These are phyloP conservation scores for Betula pendula DNA, from an alignment of 306 rosid genomes.

Conservation along the genomic window DNA sequence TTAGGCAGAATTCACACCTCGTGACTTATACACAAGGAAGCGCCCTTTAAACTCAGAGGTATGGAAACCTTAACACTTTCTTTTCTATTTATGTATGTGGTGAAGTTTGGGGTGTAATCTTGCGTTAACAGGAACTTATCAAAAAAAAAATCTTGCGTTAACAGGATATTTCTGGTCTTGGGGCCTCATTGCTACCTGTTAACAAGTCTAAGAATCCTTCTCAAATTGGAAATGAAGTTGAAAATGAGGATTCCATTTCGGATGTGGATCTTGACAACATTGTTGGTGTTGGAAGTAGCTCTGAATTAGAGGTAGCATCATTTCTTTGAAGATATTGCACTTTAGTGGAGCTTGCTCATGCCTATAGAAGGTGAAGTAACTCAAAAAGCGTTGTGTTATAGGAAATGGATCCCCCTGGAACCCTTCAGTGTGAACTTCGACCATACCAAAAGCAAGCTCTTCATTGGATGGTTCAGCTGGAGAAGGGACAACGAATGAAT, in stretches of 20 bases:
- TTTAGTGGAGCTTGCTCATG: constrained; percentile 19
- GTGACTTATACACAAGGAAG: constrained; percentile 72
- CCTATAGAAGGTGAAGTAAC: constrained; percentile 27
- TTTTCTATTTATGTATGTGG: constrained; percentile 12
- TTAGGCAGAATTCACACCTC: constrained; percentile 87
- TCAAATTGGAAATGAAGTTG: constrained; percentile 52
- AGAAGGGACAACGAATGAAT: constrained; percentile 71
- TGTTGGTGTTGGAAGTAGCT: constrained; percentile 75
- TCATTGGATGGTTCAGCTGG: constrained; percentile 81
- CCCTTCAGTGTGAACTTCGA: constrained; percentile 76
- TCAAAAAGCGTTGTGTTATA: constrained; percentile 30
- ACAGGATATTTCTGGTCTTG: constrained; percentile 53
- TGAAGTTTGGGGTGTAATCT: constrained; percentile 18
- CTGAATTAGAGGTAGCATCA: constrained; percentile 78
- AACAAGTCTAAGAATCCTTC: constrained; percentile 51
- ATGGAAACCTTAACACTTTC: constrained; percentile 13
- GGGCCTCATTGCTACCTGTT: constrained; percentile 35
- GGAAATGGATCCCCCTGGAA: constrained; percentile 90
- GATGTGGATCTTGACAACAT: constrained; percentile 77
- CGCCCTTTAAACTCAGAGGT: constrained; percentile 70
- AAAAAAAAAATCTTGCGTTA: constrained; percentile 30
- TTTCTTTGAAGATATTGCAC: constrained; percentile 23
- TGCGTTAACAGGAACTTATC: constrained; percentile 46
- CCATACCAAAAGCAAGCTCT: constrained; percentile 95
- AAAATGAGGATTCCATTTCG: constrained; percentile 62